Base-by-base conservation (phyloP, 2,329 filamentous ascomycete genomes). In the Rosellinia necatrix region DNA sequence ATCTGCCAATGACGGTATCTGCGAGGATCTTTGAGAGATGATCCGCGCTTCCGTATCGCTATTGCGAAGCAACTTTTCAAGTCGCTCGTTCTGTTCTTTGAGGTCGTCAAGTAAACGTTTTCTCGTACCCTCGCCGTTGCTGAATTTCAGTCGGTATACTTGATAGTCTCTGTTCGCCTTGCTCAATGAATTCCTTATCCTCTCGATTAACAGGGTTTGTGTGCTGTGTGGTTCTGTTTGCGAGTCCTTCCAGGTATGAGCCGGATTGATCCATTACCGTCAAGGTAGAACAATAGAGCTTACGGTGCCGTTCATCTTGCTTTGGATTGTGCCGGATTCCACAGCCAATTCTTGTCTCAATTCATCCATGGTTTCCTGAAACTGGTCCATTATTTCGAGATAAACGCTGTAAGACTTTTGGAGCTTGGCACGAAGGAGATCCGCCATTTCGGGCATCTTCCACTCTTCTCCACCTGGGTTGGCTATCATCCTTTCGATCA, bases 401-500 rank as follows among this genome's bases (percentile, higher is more conserved):
- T 55, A 58, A 30, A 35, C 1, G 2, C 6, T 2, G 22, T 54
- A 58, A 17, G 50, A 58, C 9, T 49, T 37, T 3, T 54, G 37
- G 27, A 55, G 56, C 21, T 40, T 49, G 47, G 27, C 30, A 7
- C 47, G 24, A 8, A 58, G 19, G 13, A 29, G 38, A 13, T 8
- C 19, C 38, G 56, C 47, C 3, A 49, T 38, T 1, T 17, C 29
- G 3, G 21, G 8, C 17, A n/a, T 25, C 32, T 59, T 58, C 30
- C 56, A 58, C 4, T n/a, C 32, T 21, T 12, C 8, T 58, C 29
- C 27, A 43, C 27, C 6, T 40, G 55, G 55, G 15, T 64, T 38
- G 2, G 43, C 21, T 2, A 66, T 42, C 25, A 68, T 25, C n/a
- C 55, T 29, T 12, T 57, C n/a, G 19, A 67, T 37, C 34, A 49